phyloP scores from a whole-genome alignment of 352 stramenopile genomes.

The Phytophthora citricola region DNA sequence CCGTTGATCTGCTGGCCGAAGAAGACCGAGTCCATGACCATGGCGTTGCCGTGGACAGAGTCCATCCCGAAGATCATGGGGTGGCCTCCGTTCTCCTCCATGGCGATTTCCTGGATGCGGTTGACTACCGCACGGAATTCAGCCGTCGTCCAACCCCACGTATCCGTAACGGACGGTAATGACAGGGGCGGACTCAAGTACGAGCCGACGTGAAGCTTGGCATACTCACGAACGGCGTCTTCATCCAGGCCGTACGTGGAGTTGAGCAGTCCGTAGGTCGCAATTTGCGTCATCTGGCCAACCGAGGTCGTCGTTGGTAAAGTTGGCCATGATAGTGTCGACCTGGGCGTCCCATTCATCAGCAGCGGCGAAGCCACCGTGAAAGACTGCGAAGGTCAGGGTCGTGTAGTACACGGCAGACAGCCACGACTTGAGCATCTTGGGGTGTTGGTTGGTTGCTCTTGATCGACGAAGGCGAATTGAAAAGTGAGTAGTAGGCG shows the following conservation, averaged over 20 bases:
- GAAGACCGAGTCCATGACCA: slow-evolving; percentile 77
- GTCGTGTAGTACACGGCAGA: slow-evolving; percentile 23
- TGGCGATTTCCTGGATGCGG: slow-evolving; percentile 76
- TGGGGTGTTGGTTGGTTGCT: slow-evolving; percentile 12
- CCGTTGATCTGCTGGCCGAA: slow-evolving; percentile 85
- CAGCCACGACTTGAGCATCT: slow-evolving; percentile 37
- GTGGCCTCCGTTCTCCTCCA: slow-evolving; percentile 60
- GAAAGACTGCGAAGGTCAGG: slow-evolving; percentile 20
- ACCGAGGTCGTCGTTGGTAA: slow-evolving; percentile 46
- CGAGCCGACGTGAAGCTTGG: slow-evolving; percentile 65
- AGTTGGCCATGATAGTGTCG: slow-evolving; percentile 34
- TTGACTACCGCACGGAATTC: slow-evolving; percentile 70
- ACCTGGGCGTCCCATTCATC: slow-evolving; percentile 33
- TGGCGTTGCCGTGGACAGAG: slow-evolving; percentile 67
- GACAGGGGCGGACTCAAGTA: slow-evolving; percentile 73
- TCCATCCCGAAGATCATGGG: slow-evolving; percentile 88
- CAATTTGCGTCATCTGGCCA: slow-evolving; percentile 90
- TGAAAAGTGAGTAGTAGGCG: slow-evolving; percentile 23
- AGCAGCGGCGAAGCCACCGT: slow-evolving; percentile 1
- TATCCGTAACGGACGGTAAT: neutral
- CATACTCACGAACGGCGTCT: too few species aligned
- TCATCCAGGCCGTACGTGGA: slow-evolving; percentile 29
- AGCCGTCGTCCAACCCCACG: slow-evolving; percentile 43
- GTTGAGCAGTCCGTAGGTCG: slow-evolving; percentile 70
- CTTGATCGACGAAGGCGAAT: slow-evolving; percentile 21